phyloP scores from a whole-genome alignment of 805 yeast genomes.

The Ogataea trehalophila region DNA sequence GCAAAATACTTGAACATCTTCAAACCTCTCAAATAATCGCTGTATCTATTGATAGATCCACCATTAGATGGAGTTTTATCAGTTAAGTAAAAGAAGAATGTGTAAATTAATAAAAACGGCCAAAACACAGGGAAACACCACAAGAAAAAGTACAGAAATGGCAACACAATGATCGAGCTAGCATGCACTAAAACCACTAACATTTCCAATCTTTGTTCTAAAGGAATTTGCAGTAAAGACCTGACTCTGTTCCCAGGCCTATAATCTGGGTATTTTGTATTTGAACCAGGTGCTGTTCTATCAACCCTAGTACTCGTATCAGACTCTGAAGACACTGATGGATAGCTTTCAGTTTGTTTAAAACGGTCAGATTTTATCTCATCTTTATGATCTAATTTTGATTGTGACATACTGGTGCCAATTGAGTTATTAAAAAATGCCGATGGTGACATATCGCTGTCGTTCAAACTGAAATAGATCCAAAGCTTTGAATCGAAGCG shows the following conservation, averaged over 20 bases:
- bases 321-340: too few relatives aligned
- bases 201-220: slow-evolving; percentile 58
- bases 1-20: slow-evolving; percentile 68
- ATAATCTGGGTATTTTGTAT: slow-evolving; percentile 11
- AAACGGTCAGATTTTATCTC: too few relatives aligned
- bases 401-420: too few relatives aligned
- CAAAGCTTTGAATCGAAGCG: too few relatives aligned
- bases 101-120: slow-evolving; percentile 62
- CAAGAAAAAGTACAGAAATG: slow-evolving; percentile 49
- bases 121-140: slow-evolving; percentile 50
- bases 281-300: not conserved
- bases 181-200: slow-evolving; percentile 69
- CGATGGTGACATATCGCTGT: too few relatives aligned
- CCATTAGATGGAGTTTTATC: slow-evolving; percentile 79
- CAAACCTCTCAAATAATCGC: slow-evolving; percentile 51
- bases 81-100: slow-evolving; percentile 47
- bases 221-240: slow-evolving; percentile 56
- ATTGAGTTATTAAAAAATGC: too few relatives aligned
- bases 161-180: slow-evolving; percentile 57
- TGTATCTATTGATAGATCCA: slow-evolving; percentile 50
- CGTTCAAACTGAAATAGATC: too few relatives aligned
- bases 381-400: too few relatives aligned
- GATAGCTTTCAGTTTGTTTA: too few relatives aligned
- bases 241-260: slow-evolving; percentile 32
- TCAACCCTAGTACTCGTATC: too few relatives aligned